Evolutionary conservation across 768 basidiomycete genomes (phyloP), one percentile per base, ranked within the genome.

Genomic region (Xanthoconium purpureum): DNA sequence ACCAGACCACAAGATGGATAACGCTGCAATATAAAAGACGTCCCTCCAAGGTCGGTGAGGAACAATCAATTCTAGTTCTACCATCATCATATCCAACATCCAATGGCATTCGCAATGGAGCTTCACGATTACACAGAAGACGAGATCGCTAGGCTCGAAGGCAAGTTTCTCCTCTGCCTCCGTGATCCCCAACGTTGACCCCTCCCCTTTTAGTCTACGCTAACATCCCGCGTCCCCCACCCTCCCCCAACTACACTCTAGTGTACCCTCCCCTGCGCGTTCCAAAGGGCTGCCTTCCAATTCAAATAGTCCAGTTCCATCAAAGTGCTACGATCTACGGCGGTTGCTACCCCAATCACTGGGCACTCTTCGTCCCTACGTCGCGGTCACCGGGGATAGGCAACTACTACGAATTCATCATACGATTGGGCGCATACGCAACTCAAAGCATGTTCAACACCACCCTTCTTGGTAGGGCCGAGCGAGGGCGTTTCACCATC

Each of bases 331-430:
- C 54, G 12, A 14, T 3, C 13, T 7, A 28, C 24, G 24, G 24
- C 24, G 24, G 24, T 17, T 17, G 32, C 2, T 18, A 0, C 4
- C 49, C 18, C 17, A 24, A 51, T 14, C 60, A 61, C 38, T 62
- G 54, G 60, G 40, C 60, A 29, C 45, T 57, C 40, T 61, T 57
- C 54, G 20, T 61, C 40, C 59, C 60, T 14, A 61, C 59, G 0
- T 61, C 60, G 7, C 18, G 35, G 0, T n/a, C 38, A 24, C 17
- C 36, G 10, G 47, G 60, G 3, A n/a, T 57, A 3, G 60, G 55
- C 0, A 20, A 56, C 47, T 40, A 53, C 47, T 57, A 62, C 44
- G 60, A 62, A 28, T 47, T 57, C 47, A 14, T 9, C 13, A 30
- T 47, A 4, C 33, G 40, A 5, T 15, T 43, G 0, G 47, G 10